These are phyloP conservation scores for Paramecium caudatum DNA, from an alignment of 73 alveolate species.

Conservation along the genomic window DNA sequence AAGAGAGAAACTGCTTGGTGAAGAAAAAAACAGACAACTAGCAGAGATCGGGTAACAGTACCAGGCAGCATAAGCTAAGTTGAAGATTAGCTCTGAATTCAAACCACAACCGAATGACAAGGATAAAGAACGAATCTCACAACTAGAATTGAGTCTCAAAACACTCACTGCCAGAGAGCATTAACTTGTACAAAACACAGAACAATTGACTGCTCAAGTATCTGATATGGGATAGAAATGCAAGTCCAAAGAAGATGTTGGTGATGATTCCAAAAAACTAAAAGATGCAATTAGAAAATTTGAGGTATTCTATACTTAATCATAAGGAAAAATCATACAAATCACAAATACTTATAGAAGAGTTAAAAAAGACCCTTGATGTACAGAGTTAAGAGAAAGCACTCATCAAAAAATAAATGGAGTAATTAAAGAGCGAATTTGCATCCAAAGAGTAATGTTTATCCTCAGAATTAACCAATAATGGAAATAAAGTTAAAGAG, in stretches of 20 bases:
- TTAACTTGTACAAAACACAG: background rate
- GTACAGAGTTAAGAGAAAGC: background rate
- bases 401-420: background rate
- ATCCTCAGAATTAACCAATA: background rate
- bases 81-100: background rate
- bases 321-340: conserved; percentile 3
- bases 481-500: background rate
- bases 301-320: background rate
- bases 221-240: background rate
- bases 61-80: background rate
- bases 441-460: background rate
- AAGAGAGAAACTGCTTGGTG: conserved; percentile 46
- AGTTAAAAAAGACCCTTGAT: background rate
- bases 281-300: conserved; percentile 15
- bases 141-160: conserved; percentile 19
- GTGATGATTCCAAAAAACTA: conserved; percentile 8
- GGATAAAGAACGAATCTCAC: background rate
- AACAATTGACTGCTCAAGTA: background rate
- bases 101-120: background rate
- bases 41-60: background rate
- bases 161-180: background rate
- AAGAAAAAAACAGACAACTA: conserved; percentile 48
- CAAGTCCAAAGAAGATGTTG: conserved; percentile 13
- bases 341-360: background rate
- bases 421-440: background rate